A percentile compares a stretch with the other conserved stretches of the same genome.
Conservation (phyloP, 352 stramenopile genomes). For the Blastocystis hominis region DNA sequence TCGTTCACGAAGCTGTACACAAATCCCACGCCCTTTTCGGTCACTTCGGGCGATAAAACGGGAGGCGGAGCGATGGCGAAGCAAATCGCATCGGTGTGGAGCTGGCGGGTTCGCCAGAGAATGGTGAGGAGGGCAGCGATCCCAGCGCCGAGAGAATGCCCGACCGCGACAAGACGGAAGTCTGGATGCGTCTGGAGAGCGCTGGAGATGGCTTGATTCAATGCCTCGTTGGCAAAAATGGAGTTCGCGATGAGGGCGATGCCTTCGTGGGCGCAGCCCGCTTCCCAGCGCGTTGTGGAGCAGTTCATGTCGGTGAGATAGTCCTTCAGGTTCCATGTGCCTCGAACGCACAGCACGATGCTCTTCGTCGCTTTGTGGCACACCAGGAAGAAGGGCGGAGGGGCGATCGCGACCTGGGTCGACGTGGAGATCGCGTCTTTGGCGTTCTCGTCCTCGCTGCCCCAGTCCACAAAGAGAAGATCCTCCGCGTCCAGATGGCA, state of each 20-base stretch:
- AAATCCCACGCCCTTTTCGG: slow-evolving; percentile 40
- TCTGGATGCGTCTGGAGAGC: background rate
- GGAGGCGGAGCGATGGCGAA: slow-evolving; percentile 30
- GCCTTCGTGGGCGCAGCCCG: slow-evolving; percentile 5
- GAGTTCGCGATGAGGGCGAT: slow-evolving; percentile 48
- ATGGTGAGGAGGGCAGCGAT: slow-evolving; percentile 34
- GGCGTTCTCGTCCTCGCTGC: background rate
- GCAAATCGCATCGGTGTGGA: background rate
- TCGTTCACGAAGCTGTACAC: slow-evolving; percentile 52
- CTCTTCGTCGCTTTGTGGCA: background rate
- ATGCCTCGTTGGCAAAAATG: background rate
- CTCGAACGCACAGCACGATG: slow-evolving; percentile 32
- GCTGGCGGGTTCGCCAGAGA: background rate
- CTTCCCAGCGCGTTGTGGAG: background rate
- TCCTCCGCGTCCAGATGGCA: background rate
- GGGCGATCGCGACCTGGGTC: background rate
- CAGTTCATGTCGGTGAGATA: background rate
- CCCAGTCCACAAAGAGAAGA: slow-evolving; percentile 12
- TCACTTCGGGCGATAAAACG: background rate
- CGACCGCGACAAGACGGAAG: background rate
- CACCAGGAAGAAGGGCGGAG: slow-evolving; percentile 34
- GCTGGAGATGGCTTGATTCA: background rate
- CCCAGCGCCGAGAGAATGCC: slow-evolving; percentile 30
- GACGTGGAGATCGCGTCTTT: background rate
- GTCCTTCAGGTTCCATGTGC: slow-evolving; percentile 5